Evolutionary conservation across 2,329 filamentous ascomycete species (phyloP).

Genomic region (Chaetomium olivaceum): DNA sequence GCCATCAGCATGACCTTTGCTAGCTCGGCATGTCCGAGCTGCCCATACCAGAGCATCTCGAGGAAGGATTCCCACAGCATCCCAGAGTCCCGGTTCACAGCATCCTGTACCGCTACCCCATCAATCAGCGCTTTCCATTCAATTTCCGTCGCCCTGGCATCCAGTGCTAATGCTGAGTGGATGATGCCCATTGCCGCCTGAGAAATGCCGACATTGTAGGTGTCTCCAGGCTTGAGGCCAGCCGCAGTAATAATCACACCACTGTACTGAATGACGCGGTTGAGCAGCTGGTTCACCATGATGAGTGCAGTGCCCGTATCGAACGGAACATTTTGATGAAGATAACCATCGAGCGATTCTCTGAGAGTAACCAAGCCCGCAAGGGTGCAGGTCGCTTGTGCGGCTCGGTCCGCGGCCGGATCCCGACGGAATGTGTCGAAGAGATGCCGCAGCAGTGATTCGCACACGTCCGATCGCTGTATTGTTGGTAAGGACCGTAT

Average conservation of each 20-base stretch:
- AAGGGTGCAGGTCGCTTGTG: conserved; percentile 62
- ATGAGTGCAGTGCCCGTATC: conserved; percentile 57
- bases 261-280: conserved; percentile 63
- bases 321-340: conserved; percentile 47
- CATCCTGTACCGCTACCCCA: conserved; percentile 62
- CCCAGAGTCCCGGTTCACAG: conserved; percentile 69
- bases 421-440: conserved; percentile 64
- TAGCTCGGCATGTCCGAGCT: conserved; percentile 59
- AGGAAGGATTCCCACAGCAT: conserved; percentile 78
- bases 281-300: conserved; percentile 65
- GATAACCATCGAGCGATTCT: conserved; percentile 58
- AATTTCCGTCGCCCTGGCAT: conserved; percentile 68
- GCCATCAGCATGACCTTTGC: conserved; percentile 73
- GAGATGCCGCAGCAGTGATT: conserved; percentile 74
- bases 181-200: conserved; percentile 64
- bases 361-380: conserved; percentile 63
- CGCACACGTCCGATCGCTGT: conserved; percentile 77
- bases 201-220: conserved; percentile 53
- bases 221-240: conserved; percentile 48
- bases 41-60: conserved; percentile 62
- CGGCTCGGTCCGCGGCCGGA: conserved; percentile 54
- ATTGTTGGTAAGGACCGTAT: conserved; percentile 73
- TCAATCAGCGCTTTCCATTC: conserved; percentile 68
- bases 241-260: conserved; percentile 59
- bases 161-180: conserved; percentile 65